Evolutionary conservation across 805 yeast genomes (phyloP).

Genomic region (Ogataea dorogensis): DNA sequence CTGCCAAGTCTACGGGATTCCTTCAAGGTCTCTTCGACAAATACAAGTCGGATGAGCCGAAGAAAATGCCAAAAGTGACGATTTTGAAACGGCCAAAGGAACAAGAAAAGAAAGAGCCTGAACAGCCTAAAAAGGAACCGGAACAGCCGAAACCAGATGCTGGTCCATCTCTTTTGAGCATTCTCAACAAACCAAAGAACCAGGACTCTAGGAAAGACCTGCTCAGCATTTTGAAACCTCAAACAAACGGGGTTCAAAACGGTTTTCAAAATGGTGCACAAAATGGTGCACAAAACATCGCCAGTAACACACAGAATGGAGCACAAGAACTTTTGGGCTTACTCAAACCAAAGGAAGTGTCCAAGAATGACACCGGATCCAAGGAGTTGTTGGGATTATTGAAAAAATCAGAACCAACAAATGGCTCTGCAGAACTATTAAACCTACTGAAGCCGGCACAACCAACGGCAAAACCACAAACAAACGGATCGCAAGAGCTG

Average conservation of each 20-base stretch:
- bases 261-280: no score
- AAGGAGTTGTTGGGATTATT: slow-evolving; percentile 14
- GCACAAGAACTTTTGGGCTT: slow-evolving; percentile 11
- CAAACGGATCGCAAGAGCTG: slow-evolving; percentile 5
- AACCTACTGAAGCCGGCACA: background rate
- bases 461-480: background rate
- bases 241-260: no score
- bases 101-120: slow-evolving; percentile 4
- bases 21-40: slow-evolving; percentile 21
- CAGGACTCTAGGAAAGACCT: slow-evolving; percentile 8
- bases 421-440: background rate
- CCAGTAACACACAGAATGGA: background rate
- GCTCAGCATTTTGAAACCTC: slow-evolving; percentile 3
- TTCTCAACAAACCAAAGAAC: slow-evolving; percentile 18
- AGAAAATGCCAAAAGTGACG: slow-evolving; percentile 7
- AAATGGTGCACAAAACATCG: no score
- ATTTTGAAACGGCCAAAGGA: slow-evolving; percentile 10
- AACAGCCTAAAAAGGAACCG: slow-evolving; percentile 1
- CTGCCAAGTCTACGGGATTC: slow-evolving; percentile 16
- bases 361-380: slow-evolving; percentile 3
- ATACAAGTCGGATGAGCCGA: slow-evolving; percentile 10
- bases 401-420: slow-evolving; percentile 4
- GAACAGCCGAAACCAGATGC: slow-evolving; percentile 3
- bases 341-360: slow-evolving; percentile 1
- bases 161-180: slow-evolving; percentile 14